Base-by-base conservation (phyloP, 2,329 filamentous ascomycete genomes). In the Drechslera avenae region DNA sequence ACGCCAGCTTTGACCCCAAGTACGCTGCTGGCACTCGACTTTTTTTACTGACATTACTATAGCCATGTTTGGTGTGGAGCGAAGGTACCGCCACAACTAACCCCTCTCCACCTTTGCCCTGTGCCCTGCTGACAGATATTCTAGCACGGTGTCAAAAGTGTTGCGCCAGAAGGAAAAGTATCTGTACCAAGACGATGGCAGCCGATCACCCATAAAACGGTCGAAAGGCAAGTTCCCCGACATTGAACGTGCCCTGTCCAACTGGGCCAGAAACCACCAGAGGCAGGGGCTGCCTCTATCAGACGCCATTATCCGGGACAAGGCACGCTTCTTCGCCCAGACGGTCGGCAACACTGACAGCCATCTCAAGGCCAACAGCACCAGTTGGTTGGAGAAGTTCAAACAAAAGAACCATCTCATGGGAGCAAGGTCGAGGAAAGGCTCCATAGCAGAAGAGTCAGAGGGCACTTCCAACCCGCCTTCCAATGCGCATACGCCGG, bases 71-170 rank as follows among this genome's bases (percentile, higher is more conserved):
- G 93, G 92, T 30, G 94, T 99, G 44, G 94, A 99, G 78, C 81
- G 94, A 87, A 97, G 94, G 94, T 97, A 86, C 41, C 33, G 48
- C 39, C 47, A 40, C 36, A 50, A 45, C 32, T 16, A 32, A 23
- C 21, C 21, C 35, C 37, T 7, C 34, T 40, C n/a, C n/a, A n/a
- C n/a, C n/a, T n/a, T n/a, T 62, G 37, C 33, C 26, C 50, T 14
- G 23, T 54, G 7, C 35, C 53, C 50, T 54, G 39, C 58, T 66
- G 41, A 69, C 58, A 30, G 37, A 45, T 18, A 16, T 12, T 66
- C 49, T 73, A 99, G 94, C 78, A 99, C 94, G 40, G 94, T 99
- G n/a, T 99, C 94, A 46, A 99, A 99, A 73, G 94, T 97, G 47
- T 76, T 99, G 59, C 87, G 93, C 46, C 88, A 96, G 68, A 96